phyloP scores from a whole-genome alignment of 2,329 filamentous ascomycete genomes.

The Lachnellula suecica region DNA sequence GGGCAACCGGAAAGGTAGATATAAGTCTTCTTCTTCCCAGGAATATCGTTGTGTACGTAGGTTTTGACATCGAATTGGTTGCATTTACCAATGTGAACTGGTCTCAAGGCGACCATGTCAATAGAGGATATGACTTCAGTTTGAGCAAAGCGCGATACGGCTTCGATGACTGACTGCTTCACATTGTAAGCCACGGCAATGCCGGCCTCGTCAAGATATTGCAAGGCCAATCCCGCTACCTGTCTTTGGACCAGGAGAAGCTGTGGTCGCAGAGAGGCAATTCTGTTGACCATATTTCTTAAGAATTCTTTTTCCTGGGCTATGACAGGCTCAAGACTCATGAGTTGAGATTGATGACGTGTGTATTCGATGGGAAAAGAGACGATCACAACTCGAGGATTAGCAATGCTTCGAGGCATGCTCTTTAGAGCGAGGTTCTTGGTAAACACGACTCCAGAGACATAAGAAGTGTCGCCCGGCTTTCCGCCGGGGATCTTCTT shows the following conservation, averaged over 20 bases:
- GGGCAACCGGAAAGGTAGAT: constrained; percentile 91
- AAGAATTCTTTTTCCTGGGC: constrained; percentile 95
- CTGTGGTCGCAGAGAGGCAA: constrained; percentile 80
- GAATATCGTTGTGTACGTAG: constrained; percentile 75
- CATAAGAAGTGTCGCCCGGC: constrained; percentile 90
- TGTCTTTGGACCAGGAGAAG: constrained; percentile 90
- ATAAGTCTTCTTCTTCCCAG: constrained; percentile 85
- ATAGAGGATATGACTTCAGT: constrained; percentile 92
- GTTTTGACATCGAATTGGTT: constrained; percentile 94
- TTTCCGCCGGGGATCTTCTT: constrained; percentile 93
- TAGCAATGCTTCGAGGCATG: constrained; percentile 83
- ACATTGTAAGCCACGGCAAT: constrained; percentile 97
- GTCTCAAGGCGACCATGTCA: constrained; percentile 80
- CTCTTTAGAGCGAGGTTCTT: constrained; percentile 96
- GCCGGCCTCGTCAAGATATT: constrained; percentile 82
- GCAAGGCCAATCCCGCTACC: constrained; percentile 86
- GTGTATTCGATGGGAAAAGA: constrained; percentile 97
- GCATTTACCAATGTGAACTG: constrained; percentile 75
- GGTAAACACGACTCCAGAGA: constrained; percentile 94
- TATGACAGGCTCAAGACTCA: constrained; percentile 96
- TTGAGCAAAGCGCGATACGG: constrained; percentile 88
- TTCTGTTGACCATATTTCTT: constrained; percentile 86
- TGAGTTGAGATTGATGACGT: constrained; percentile 88
- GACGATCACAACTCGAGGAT: constrained; percentile 86
- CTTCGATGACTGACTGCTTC: constrained; percentile 92